These are phyloP conservation scores for Scedosporium minutisporum DNA, from an alignment of 2,329 filamentous ascomycete genomes.

Conservation along the genomic window DNA sequence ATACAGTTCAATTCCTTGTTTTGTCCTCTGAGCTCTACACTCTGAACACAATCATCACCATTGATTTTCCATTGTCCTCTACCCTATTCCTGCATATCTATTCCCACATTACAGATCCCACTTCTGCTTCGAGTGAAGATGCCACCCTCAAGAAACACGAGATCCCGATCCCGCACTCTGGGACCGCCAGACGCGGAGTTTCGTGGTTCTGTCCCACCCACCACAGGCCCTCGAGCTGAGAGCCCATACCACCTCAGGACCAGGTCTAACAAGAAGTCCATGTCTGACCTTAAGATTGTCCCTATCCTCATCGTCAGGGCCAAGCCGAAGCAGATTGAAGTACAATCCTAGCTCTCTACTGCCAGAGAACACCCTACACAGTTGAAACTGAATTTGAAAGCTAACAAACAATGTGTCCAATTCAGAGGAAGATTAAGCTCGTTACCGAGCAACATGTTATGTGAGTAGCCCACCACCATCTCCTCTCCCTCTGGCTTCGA, in stretches of 20 bases:
- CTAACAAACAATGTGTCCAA: slow-evolving; percentile 12
- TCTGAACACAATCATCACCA: too few species aligned
- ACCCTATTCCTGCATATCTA: too few species aligned
- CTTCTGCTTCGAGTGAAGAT: too few species aligned
- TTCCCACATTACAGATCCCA: too few species aligned
- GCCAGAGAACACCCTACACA: background rate
- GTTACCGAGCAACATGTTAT: slow-evolving; percentile 84
- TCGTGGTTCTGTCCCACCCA: background rate
- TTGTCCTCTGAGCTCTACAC: too few species aligned
- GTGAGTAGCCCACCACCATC: slow-evolving; percentile 43
- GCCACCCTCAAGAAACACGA: too few species aligned
- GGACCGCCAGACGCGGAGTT: background rate
- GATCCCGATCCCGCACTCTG: too few species aligned
- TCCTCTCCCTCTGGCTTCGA: slow-evolving; percentile 4
- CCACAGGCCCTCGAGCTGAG: background rate
- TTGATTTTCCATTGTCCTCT: too few species aligned
- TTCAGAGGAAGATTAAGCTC: slow-evolving; percentile 84
- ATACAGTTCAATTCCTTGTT: too few species aligned
- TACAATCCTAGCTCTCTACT: background rate
- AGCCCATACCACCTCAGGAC: background rate
- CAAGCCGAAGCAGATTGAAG: background rate
- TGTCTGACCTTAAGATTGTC: background rate
- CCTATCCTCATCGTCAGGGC: background rate
- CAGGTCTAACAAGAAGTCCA: background rate
- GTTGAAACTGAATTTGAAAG: background rate